Evolutionary conservation across 352 stramenopile species (phyloP), one percentile per base, ranked within the genome.

Genomic region (Aphanomyces euteiches): DNA sequence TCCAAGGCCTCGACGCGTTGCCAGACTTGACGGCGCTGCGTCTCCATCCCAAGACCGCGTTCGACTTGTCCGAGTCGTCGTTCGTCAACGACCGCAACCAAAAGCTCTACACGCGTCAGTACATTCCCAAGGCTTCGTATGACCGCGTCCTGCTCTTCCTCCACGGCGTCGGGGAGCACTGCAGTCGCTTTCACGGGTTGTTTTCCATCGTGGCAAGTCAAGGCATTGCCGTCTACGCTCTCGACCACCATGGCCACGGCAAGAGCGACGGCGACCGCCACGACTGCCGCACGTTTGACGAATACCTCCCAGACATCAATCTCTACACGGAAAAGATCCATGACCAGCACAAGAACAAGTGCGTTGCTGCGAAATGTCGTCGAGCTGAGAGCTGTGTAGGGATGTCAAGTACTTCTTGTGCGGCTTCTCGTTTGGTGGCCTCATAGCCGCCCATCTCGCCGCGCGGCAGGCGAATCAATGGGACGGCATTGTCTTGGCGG

Each of bases 181-280:
- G 63, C 45, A 43, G 15, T 7, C 63, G 63, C 13, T 69, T 43
- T 39, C 21, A 69, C 36, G 41, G 4, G 34, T 59, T 39, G 19
- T 69, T 69, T 59, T 15, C 15, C 15, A 28, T 13, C 50, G 6
- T 69, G 4, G 63, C 41, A 10, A 59, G 8, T 47, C 28, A 57
- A 43, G 19, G 37, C 38, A 69, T 69, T 37, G 63, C 63, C 4
- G 63, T 69, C 21, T 59, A 58, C 28, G 63, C 63, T 6, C 39
- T 69, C 43, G 63, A 69, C 28, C 63, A 69, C 50, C 63, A 69
- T 12, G 63, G 63, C 1, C 63, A 69, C 38, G 63, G 63, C 8
- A 21, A 60, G 15, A 69, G 63, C 38, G 63, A 43, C 15, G 63
- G 63, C 19, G 41, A 21, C 1, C 63, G 63, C 10, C 59, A 47